A percentile compares a stretch with the other conserved stretches of the same genome.
Evolutionary conservation across 2,329 filamentous ascomycete genomes (phyloP).

Genomic region (Graphilbum fragrans): DNA sequence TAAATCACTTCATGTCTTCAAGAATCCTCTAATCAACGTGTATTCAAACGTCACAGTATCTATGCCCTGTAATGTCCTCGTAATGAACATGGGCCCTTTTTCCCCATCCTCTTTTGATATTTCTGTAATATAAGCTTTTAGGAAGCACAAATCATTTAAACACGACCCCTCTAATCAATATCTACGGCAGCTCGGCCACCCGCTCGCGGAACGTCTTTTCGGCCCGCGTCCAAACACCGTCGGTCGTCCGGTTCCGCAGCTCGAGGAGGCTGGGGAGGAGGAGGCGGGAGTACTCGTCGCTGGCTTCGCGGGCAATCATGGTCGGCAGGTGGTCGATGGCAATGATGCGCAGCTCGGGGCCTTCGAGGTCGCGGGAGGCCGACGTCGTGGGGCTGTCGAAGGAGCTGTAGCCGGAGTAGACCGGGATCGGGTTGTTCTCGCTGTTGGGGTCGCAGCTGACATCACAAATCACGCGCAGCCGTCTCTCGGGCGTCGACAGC

Average conservation of each 20-base stretch:
- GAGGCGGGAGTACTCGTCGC: slow-evolving; percentile 67
- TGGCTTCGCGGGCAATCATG: slow-evolving; percentile 75
- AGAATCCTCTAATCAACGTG: too few relatives aligned
- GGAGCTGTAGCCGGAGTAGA: slow-evolving; percentile 76
- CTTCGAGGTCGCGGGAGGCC: slow-evolving; percentile 46
- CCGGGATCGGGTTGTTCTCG: slow-evolving; percentile 50
- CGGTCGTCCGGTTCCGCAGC: slow-evolving; percentile 61
- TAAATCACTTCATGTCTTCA: too few relatives aligned
- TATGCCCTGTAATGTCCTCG: too few relatives aligned
- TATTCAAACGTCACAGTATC: too few relatives aligned
- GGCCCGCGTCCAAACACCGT: slow-evolving; percentile 73
- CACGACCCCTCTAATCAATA: too few relatives aligned
- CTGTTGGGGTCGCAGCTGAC: slow-evolving; percentile 66
- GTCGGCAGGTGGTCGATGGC: slow-evolving; percentile 78
- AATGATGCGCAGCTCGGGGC: slow-evolving; percentile 63
- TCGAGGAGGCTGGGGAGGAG: slow-evolving; percentile 66
- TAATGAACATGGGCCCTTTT: too few relatives aligned
- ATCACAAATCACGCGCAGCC: slow-evolving; percentile 70
- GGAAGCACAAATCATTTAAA: too few relatives aligned
- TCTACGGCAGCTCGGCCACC: slow-evolving; percentile 33
- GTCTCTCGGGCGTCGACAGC: slow-evolving; percentile 55
- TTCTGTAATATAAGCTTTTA: too few relatives aligned
- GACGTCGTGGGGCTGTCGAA: slow-evolving; percentile 80
- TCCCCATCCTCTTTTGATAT: too few relatives aligned
- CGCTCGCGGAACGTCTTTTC: slow-evolving; percentile 78